Evolutionary conservation across 192 early-diverging fungal genomes (phyloP).

Genomic region (Coemansia sp.): DNA sequence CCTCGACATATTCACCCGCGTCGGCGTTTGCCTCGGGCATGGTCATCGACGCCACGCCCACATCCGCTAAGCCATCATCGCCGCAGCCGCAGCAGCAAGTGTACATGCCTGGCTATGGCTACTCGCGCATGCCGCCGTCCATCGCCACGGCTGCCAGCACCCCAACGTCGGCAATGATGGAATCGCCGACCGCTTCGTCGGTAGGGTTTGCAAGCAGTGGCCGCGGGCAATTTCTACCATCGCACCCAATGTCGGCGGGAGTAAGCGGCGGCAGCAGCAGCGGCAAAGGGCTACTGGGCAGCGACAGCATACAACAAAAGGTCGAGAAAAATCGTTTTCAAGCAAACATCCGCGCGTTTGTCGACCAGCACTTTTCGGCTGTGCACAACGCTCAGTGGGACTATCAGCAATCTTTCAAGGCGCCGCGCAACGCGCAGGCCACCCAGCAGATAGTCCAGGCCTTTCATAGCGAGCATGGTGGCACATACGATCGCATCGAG

Average conservation of each 20-base stretch:
- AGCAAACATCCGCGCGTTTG: slow-evolving; percentile 52
- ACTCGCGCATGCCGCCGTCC: slow-evolving; percentile 18
- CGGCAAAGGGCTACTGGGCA: neutral
- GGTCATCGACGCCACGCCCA: slow-evolving; percentile 10
- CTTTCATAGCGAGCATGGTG: slow-evolving; percentile 29
- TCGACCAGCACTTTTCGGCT: slow-evolving; percentile 44
- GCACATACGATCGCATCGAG: slow-evolving; percentile 46
- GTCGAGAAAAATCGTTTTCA: slow-evolving; percentile 54
- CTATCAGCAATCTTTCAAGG: slow-evolving; percentile 56
- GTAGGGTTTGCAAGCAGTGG: neutral
- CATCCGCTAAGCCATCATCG: slow-evolving; percentile 13
- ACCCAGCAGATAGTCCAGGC: slow-evolving; percentile 46
- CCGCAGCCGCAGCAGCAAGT: slow-evolving; percentile 8
- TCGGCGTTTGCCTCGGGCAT: neutral
- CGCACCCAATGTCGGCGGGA: neutral
- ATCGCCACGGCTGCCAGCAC: slow-evolving; percentile 8
- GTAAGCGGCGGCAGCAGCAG: slow-evolving; percentile 10
- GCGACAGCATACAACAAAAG: slow-evolving; percentile 32
- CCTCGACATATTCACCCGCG: neutral
- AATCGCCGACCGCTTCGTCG: slow-evolving; percentile 21
- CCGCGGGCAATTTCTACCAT: slow-evolving; percentile 3
- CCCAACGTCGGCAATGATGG: slow-evolving; percentile 22
- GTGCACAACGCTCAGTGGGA: slow-evolving; percentile 36
- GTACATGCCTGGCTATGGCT: neutral
- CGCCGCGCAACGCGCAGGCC: slow-evolving; percentile 47